Conservation (phyloP, 805 yeast species). For the Monosporozyma yasuniensis region DNA sequence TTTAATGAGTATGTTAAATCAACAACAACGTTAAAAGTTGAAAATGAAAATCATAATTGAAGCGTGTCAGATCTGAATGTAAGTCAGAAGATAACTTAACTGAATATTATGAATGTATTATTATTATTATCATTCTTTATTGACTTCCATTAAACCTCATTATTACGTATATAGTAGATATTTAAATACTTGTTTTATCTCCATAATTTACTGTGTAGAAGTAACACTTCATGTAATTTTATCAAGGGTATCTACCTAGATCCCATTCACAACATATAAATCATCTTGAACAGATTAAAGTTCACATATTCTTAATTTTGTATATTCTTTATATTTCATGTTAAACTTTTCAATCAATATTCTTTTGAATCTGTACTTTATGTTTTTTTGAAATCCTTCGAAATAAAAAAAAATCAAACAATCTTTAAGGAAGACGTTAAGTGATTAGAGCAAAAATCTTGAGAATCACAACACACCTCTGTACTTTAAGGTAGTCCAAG, state of each 20-base stretch:
- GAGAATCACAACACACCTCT: background rate
- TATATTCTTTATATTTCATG: background rate
- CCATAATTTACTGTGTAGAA: background rate
- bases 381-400: background rate
- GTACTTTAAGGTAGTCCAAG: background rate
- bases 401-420: background rate
- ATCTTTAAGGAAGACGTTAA: background rate
- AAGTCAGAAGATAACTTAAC: background rate
- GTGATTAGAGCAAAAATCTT: background rate
- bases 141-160: background rate
- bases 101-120: background rate
- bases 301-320: background rate
- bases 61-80: constrained; percentile 5
- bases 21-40: constrained; percentile 29
- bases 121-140: background rate
- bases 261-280: background rate
- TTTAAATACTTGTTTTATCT: background rate
- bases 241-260: background rate
- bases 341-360: background rate
- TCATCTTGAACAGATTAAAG: background rate
- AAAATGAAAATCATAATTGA: constrained; percentile 3
- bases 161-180: background rate
- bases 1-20: constrained; percentile 36
- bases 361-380: background rate
- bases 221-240: background rate